Evolutionary conservation across 2,329 filamentous ascomycete species (phyloP), one percentile per base, ranked within the genome.

Genomic region (Curvularia eragrostidis): DNA sequence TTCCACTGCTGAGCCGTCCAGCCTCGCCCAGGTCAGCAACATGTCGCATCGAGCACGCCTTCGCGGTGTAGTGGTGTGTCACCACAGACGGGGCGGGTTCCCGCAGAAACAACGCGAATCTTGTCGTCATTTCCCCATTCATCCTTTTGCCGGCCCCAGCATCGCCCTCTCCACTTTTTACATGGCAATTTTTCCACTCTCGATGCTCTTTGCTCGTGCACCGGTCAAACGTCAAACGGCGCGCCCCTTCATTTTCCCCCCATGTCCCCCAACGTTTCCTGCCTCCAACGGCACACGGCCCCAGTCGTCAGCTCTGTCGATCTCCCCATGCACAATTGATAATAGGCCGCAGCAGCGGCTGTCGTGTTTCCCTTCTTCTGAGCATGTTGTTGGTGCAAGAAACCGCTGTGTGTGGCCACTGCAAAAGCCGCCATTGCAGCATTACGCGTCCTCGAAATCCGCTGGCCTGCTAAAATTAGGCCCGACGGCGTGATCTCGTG

Each of bases 361-460:
- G 26, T 46, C 36, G 26, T 34, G 21, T 12, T 48, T 47, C 39
- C 15, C 34, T 36, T 6, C 34, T 36, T 36, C 34, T 18, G 9
- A 6, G 15, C 2, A 36, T 9, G 34, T 19, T 24, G 24, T n/a
- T 21, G 38, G n/a, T 43, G 52, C 50, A 49, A 3, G 4, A 18
- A 13, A 36, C 6, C n/a, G n/a, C 12, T 34, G 34, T 36, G 34
- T 36, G 34, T 7, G 34, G 15, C 34, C 34, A 36, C 9, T n/a
- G n/a, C 15, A n/a, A 18, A 34, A 34, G 32, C 5, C 39, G 13
- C 39, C 21, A 42, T 24, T 24, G 2, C 48, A 52, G 49, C 56
- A 52, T 61, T 62, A 65, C 62, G 62, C 55, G 60, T 65, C 56
- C 62, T 63, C 60, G 55, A 48, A 52, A 57, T 23, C 12, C 28